Conservation (phyloP, 2,329 filamentous ascomycete species). For the Fusarium sp. region DNA sequence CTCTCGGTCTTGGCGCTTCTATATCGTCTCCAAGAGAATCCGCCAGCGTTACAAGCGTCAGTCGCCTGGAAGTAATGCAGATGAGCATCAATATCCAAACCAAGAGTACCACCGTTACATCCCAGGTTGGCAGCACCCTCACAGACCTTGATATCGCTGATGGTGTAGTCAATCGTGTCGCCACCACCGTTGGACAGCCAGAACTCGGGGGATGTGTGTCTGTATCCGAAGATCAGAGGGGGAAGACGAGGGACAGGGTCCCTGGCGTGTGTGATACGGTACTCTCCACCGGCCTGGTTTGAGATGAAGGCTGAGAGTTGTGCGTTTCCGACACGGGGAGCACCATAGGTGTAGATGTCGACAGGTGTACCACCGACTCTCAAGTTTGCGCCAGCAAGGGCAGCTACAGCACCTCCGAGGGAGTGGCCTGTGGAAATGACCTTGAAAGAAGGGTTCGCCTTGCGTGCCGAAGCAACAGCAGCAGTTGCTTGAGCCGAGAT, state of each 20-base stretch:
- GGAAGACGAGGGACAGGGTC: slow-evolving; percentile 78
- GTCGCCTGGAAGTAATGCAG: slow-evolving; percentile 61
- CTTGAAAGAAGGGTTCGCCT: slow-evolving; percentile 62
- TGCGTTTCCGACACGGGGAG: slow-evolving; percentile 72
- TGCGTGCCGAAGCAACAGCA: slow-evolving; percentile 58
- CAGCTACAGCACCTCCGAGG: slow-evolving; percentile 73
- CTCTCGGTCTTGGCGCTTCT: slow-evolving; percentile 4
- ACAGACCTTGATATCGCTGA: slow-evolving; percentile 60
- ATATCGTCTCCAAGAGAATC: slow-evolving; percentile 45
- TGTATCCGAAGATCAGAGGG: slow-evolving; percentile 68
- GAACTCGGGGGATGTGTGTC: slow-evolving; percentile 77
- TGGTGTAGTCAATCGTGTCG: slow-evolving; percentile 51
- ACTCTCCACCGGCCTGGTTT: slow-evolving; percentile 63
- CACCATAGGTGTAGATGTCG: slow-evolving; percentile 75
- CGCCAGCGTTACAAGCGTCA: slow-evolving; percentile 51
- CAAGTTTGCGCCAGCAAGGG: slow-evolving; percentile 68
- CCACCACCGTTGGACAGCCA: slow-evolving; percentile 61
- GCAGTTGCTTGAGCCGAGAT: slow-evolving; percentile 56
- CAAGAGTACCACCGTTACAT: slow-evolving; percentile 64
- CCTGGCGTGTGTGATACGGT: slow-evolving; percentile 73
- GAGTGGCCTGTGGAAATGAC: slow-evolving; percentile 75
- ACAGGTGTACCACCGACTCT: slow-evolving; percentile 58
- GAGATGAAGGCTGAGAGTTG: slow-evolving; percentile 66
- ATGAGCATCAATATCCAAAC: slow-evolving; percentile 60
- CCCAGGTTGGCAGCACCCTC: slow-evolving; percentile 58